Evolutionary conservation across 345 rosid genomes (phyloP), one percentile per base, ranked within the genome.

Genomic region (Lepidium didymum): DNA sequence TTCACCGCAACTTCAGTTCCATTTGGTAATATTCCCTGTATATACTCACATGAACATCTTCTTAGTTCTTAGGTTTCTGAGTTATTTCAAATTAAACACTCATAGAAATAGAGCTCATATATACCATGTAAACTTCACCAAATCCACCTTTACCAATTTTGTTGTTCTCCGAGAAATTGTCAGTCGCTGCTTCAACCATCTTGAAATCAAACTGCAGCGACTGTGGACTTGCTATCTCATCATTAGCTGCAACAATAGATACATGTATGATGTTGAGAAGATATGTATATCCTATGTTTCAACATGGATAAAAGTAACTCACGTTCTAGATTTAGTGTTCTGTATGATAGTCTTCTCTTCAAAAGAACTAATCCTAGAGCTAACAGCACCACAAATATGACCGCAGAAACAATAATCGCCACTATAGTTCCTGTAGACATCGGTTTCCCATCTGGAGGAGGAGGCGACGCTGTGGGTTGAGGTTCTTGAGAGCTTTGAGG

Each of bases 1-100:
- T 85, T 82, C 19, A 81, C 84, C 0, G 85, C 85, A 19, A 82
- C 46, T 13, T 75, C 69, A 37, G 72, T 77, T 41, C 78, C 77
- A 43, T 70, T 23, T 3, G 38, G 47, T 14, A 70, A 52, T 11
- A 3, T 58, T 37, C 73, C 73, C 73, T 68, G 37, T 2, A 14
- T 7, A 6, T 11, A 46, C 25, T 4, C 14, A 47, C 0, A 69
- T 13, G 0, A 14, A 41, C 16, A 0, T 7, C 44, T 31, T 60
- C 7, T 29, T 44, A 34, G 12, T 38, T 50, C 23, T 11, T 67
- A 55, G 4, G 6, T 46, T 19, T 49, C 3, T 8, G 13, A 18
- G 8, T 27, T 27, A 23, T 27, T 27, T 31, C 9, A 29, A 69
- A 37, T 8, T 16, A 59, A 42, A 3, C 13, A 42, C 13, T 47